Evolutionary conservation across 768 basidiomycete genomes (phyloP), one percentile per base, ranked within the genome.

Genomic region (Tephrocybe sp.): DNA sequence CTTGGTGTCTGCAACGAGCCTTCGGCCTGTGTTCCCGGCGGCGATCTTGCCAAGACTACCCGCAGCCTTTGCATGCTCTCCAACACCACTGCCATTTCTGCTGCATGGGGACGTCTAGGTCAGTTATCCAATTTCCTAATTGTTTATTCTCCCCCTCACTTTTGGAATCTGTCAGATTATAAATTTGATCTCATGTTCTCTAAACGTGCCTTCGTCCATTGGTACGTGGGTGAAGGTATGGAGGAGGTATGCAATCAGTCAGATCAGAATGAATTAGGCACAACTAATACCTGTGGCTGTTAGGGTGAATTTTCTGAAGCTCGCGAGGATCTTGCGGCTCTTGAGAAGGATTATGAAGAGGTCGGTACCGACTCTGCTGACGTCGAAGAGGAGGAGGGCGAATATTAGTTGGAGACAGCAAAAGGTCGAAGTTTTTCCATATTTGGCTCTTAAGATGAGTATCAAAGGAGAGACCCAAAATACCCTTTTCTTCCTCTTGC

Each of bases 211-310:
- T 91, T 91, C 56, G 86, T 89, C 21, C 87, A 90, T 68, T 89
- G 92, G 93, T 95, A 94, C 63, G 94, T 97, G 55, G 94, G 94
- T 65, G 94, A 98, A 73, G 95, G 95, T 77, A 97, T 98, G 95
- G 95, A 97, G 67, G 95, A 98, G 77, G 81, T 63, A 53, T 75
- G 53, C 25, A 67, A 56, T 8, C 7, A 36, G n/a, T 5, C 19
- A 1, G 24, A 27, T 15, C 15, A 47, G 15, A 3, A 6, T 9
- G n/a, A n/a, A n/a, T n/a, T n/a, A n/a, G n/a, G n/a, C n/a, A n/a
- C n/a, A n/a, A n/a, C n/a, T n/a, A n/a, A n/a, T n/a, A n/a, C n/a
- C n/a, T n/a, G n/a, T n/a, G n/a, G n/a, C n/a, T 38, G 47, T n/a
- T 42, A 82, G 76, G 95, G 95, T 70, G 95, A 98, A 73, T 97